phyloP scores from a whole-genome alignment of 1,139 yeast species.

The Hyphopichia fennica region DNA sequence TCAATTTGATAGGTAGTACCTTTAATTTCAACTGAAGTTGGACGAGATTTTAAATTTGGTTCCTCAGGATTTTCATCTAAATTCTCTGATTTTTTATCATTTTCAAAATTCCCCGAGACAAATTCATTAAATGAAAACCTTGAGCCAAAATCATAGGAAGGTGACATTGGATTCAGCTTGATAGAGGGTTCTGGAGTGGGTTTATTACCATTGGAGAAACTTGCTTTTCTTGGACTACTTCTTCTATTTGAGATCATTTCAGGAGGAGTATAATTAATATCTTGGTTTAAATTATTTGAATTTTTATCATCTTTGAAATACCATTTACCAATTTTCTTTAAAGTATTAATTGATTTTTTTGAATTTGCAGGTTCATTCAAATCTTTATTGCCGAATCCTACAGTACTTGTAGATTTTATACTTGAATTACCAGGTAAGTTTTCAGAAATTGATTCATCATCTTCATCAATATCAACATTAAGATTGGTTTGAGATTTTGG shows the following conservation, averaged over 20 bases:
- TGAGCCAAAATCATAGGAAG: conserved; percentile 5
- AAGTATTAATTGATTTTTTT: conserved; percentile 27
- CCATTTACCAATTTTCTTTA: conserved; percentile 71
- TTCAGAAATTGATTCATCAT: neutral
- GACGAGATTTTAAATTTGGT: neutral
- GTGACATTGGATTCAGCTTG: neutral
- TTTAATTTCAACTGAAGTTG: neutral
- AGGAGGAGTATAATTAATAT: conserved; percentile 47
- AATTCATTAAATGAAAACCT: neutral
- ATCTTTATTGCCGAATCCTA: neutral
- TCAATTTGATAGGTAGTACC: neutral
- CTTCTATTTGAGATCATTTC: conserved; percentile 67
- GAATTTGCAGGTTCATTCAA: neutral
- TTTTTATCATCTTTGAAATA: conserved; percentile 52
- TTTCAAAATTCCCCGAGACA: conserved; percentile 1
- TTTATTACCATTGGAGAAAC: conserved; percentile 5
- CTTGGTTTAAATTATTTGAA: conserved; percentile 6
- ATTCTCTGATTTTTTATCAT: neutral
- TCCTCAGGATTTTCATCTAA: neutral
- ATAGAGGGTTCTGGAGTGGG: neutral
- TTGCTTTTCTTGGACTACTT: conserved; percentile 26
- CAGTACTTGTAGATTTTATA: neutral
- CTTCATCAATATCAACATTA: neutral
- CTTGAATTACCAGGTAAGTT: neutral
- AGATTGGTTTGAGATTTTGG: conserved; percentile 18